phyloP scores from a whole-genome alignment of 108 stramenopile species.

The Cyclostephanos invisitatus region DNA sequence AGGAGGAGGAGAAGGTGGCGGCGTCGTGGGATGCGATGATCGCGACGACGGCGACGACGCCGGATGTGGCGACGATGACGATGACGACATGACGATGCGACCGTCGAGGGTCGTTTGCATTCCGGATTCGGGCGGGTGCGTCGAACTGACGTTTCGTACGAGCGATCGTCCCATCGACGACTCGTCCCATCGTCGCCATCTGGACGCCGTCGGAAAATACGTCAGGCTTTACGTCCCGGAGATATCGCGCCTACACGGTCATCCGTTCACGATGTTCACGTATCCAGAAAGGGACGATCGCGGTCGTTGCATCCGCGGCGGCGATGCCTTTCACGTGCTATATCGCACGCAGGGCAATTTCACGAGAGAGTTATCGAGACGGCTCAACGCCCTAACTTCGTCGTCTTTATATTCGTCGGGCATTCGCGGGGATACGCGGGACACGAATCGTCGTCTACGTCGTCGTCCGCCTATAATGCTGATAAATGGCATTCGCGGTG shows the following conservation, averaged over 20 bases:
- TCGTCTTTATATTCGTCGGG: too few species aligned
- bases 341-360: conserved; percentile 26
- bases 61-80: too few species aligned
- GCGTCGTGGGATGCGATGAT: too few species aligned
- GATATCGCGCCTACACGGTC: conserved; percentile 18
- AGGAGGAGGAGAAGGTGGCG: too few species aligned
- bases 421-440: too few species aligned
- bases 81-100: conserved; percentile 22
- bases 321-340: conserved; percentile 12
- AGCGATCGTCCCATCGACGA: too few species aligned
- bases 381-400: background rate
- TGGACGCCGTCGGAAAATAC: conserved; percentile 25
- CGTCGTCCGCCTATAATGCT: conserved; percentile 13
- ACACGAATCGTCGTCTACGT: too few species aligned
- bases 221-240: conserved; percentile 22
- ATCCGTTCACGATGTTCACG: conserved; percentile 27
- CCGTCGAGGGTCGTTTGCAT: conserved; percentile 33
- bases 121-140: conserved; percentile 50
- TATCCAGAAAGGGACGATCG: background rate
- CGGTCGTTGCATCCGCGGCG: background rate
- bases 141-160: conserved; percentile 33
- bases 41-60: background rate
- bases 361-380: conserved; percentile 24
- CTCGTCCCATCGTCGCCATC: background rate
- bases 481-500: conserved; percentile 23